phyloP scores from a whole-genome alignment of 208 protist species.

The Trypanosoma conorhini region DNA sequence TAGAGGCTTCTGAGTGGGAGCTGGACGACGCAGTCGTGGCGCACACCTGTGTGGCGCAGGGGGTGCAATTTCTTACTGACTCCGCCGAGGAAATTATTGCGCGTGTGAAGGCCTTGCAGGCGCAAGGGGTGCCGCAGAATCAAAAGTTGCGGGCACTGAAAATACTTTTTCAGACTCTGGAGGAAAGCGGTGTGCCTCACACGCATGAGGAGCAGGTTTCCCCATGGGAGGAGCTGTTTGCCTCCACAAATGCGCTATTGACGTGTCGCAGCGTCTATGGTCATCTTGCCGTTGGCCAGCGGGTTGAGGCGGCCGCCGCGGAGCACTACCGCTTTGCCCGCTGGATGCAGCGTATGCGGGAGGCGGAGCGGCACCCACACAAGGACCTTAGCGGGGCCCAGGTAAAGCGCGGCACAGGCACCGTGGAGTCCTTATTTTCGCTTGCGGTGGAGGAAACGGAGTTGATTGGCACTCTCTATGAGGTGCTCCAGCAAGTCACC shows the following conservation, averaged over 20 bases:
- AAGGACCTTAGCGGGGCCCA: constrained; percentile 87
- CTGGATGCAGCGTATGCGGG: constrained; percentile 86
- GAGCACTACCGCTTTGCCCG: constrained; percentile 77
- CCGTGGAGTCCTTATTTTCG: constrained; percentile 73
- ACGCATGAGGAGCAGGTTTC: constrained; percentile 65
- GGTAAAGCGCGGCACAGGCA: constrained; percentile 68
- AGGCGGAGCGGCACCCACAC: constrained; percentile 76
- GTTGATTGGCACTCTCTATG: constrained; percentile 35
- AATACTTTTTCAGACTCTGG: constrained; percentile 74
- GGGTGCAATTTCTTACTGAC: constrained; percentile 50
- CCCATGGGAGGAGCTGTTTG: constrained; percentile 73
- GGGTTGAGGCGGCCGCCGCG: constrained; percentile 40
- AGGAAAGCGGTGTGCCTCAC: constrained; percentile 77
- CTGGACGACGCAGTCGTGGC: constrained; percentile 11
- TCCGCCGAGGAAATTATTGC: constrained; percentile 63
- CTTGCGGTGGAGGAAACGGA: constrained; percentile 37
- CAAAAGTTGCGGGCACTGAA: constrained; percentile 89
- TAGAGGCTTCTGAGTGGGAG: background rate
- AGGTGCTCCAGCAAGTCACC: constrained; percentile 40
- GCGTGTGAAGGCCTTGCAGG: constrained; percentile 78
- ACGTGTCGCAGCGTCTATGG: constrained; percentile 43
- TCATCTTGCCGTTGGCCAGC: constrained; percentile 27
- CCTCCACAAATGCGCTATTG: constrained; percentile 59
- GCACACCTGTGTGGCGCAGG: constrained; percentile 23
- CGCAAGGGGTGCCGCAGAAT: constrained; percentile 74